Conservation (phyloP, 352 stramenopile species). For the Thraustochytrium sp. region DNA sequence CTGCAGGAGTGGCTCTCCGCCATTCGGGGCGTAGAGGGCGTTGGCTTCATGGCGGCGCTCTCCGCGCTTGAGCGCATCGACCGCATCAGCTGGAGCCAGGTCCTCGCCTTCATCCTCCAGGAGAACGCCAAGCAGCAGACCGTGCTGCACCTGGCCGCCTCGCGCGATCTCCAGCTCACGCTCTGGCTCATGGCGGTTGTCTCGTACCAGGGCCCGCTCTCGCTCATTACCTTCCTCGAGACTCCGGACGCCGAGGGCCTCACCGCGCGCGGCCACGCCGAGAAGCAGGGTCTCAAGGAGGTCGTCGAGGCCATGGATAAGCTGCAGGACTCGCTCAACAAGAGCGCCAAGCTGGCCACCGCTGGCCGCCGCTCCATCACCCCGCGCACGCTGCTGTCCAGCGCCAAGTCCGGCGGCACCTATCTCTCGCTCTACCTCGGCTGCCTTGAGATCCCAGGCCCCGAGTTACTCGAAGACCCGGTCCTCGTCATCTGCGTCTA, state of each 20-base stretch:
- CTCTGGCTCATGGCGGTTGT: conserved; percentile 19
- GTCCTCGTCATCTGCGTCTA: conserved; percentile 2
- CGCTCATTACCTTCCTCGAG: neutral
- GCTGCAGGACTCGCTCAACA: neutral
- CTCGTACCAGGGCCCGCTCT: conserved; percentile 9
- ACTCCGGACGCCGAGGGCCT: neutral
- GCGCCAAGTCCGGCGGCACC: conserved; percentile 4
- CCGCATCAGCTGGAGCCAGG: neutral
- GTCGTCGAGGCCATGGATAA: neutral
- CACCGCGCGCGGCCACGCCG: neutral
- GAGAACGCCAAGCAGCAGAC: neutral
- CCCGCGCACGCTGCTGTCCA: neutral
- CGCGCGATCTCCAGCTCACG: neutral
- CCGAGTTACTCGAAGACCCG: neutral
- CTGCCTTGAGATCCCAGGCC: neutral
- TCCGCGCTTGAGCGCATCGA: neutral
- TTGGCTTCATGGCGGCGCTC: conserved; percentile 11
- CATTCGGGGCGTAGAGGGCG: conserved; percentile 63
- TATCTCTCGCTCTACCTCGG: conserved; percentile 26
- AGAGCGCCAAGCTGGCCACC: neutral
- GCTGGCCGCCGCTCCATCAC: neutral
- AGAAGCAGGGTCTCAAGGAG: neutral
- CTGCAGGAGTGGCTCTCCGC: conserved; percentile 78
- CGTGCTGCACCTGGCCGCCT: neutral
- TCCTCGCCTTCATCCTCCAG: neutral